Conservation (phyloP, 1,139 yeast genomes). For the Magnusiomyces starmeri region DNA sequence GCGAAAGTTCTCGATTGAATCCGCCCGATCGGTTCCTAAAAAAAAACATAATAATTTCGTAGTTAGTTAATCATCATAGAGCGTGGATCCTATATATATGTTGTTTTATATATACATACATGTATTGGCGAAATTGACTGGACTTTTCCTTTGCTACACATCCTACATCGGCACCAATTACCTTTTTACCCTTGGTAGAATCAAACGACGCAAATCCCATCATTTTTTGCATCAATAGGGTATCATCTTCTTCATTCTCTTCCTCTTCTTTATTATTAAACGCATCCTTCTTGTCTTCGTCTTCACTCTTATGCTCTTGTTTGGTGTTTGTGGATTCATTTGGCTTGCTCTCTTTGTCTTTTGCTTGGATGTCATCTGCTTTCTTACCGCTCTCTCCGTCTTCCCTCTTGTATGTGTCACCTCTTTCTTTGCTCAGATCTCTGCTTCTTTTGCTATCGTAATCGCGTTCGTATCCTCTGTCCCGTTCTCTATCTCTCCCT, state of each 20-base stretch:
- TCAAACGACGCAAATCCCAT: slow-evolving; percentile 65
- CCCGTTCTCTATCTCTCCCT: background rate
- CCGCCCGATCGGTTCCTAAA: slow-evolving; percentile 46
- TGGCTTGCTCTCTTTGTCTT: background rate
- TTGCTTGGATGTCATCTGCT: too few relatives aligned
- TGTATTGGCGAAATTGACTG: slow-evolving; percentile 54
- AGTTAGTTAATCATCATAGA: background rate
- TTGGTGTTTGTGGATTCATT: background rate
- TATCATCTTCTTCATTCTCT: slow-evolving; percentile 24
- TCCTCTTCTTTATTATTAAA: slow-evolving; percentile 17
- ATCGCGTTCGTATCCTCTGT: background rate
- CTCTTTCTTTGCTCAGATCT: background rate
- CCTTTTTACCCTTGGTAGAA: slow-evolving; percentile 55
- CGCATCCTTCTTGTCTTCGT: background rate
- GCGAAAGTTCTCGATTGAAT: slow-evolving; percentile 55
- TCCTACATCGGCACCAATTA: slow-evolving; percentile 39
- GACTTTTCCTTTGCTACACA: slow-evolving; percentile 39
- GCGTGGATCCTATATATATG: too few relatives aligned
- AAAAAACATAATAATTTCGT: background rate
- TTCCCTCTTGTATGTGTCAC: background rate
- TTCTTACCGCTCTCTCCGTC: background rate
- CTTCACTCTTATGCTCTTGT: background rate
- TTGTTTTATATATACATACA: slow-evolving; percentile 33
- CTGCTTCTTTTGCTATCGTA: background rate
- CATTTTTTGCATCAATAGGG: slow-evolving; percentile 34